phyloP scores from a whole-genome alignment of 106 monocot species.

The Vanilla planifolia region DNA sequence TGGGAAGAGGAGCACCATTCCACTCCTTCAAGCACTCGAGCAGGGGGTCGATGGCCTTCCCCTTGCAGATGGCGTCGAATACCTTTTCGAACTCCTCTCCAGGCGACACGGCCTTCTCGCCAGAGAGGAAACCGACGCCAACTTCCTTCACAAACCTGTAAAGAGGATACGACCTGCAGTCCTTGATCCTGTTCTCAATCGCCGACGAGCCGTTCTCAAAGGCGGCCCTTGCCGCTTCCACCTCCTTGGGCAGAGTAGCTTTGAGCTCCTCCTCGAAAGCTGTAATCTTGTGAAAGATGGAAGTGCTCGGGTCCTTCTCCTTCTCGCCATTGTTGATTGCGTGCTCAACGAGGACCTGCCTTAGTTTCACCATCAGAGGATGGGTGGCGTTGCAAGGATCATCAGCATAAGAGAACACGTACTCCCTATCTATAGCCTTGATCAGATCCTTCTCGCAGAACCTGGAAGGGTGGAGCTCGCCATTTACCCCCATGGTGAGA shows the following conservation, averaged over 20 bases:
- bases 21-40: constrained; percentile 25
- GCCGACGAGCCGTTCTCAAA: not conserved
- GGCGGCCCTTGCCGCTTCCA: not conserved
- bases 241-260: not conserved
- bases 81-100: constrained; percentile 14
- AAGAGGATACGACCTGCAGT: constrained; percentile 24
- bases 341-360: constrained; percentile 24
- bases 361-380: constrained; percentile 22
- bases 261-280: constrained; percentile 2
- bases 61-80: constrained; percentile 7
- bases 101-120: constrained; percentile 10
- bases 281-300: constrained; percentile 3
- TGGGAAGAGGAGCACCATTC: constrained; percentile 16
- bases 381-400: constrained; percentile 16
- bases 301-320: constrained; percentile 12
- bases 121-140: constrained; percentile 6
- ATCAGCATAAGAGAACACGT: constrained; percentile 18
- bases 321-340: no score
- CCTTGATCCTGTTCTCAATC: constrained; percentile 13
- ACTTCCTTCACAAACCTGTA: constrained; percentile 25
- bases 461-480: constrained; percentile 14
- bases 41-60: constrained; percentile 15
- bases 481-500: constrained; percentile 1
- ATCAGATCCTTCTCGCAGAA: constrained; percentile 24
- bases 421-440: constrained; percentile 13